These are phyloP conservation scores for Sicyos baderoa DNA, from an alignment of 306 rosid genomes.

Conservation along the genomic window DNA sequence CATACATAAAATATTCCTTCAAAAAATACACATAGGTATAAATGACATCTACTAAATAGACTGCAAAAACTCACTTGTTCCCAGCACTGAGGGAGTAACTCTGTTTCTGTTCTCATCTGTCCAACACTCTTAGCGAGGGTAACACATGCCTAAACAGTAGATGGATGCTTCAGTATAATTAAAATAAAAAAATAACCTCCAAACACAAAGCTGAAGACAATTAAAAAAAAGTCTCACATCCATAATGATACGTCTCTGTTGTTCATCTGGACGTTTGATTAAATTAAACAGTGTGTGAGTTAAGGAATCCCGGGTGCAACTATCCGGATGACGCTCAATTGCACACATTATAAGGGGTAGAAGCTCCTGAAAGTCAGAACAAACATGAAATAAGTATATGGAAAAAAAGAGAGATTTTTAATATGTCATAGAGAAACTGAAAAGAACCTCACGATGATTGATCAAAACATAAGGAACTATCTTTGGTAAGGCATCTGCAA, in stretches of 20 bases:
- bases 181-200: conserved; percentile 10
- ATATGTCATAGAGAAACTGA: conserved; percentile 8
- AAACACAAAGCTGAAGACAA: conserved; percentile 8
- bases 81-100: conserved; percentile 98
- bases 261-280: conserved; percentile 96
- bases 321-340: conserved; percentile 93
- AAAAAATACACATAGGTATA: conserved; percentile 19
- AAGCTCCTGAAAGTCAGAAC: conserved; percentile 55
- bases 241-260: conserved; percentile 87
- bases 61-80: conserved; percentile 62
- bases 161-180: conserved; percentile 21
- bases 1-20: conserved; percentile 24
- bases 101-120: conserved; percentile 98
- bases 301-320: conserved; percentile 87
- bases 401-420: conserved; percentile 15
- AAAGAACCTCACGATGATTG: conserved; percentile 89
- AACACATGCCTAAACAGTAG: conserved; percentile 74
- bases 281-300: conserved; percentile 93
- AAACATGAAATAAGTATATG: conserved; percentile 5
- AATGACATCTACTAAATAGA: background rate
- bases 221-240: conserved; percentile 50
- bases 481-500: conserved; percentile 92
- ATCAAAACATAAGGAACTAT: conserved; percentile 95
- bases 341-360: conserved; percentile 98
- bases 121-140: conserved; percentile 89